A percentile compares a stretch with the other conserved stretches of the same genome.
These are phyloP conservation scores for Russula foetens DNA, from an alignment of 768 basidiomycete genomes.

Conservation along the genomic window DNA sequence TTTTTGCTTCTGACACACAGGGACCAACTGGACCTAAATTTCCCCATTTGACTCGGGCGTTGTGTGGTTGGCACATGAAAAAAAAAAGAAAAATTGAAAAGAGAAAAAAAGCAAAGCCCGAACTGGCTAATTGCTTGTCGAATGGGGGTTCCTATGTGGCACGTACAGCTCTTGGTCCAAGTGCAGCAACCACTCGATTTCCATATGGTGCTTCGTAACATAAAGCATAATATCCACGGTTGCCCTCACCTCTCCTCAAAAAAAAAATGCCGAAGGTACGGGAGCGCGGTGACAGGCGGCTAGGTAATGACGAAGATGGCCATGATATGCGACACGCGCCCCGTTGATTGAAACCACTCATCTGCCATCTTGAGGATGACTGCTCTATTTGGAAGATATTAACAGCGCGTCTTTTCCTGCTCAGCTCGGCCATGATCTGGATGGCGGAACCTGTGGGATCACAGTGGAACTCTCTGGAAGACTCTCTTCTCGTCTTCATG, in stretches of 20 bases:
- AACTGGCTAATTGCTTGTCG: background rate
- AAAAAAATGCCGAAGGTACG: background rate
- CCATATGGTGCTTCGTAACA: too few relatives aligned
- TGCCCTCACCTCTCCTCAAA: background rate
- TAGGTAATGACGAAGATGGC: background rate
- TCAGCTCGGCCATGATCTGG: background rate
- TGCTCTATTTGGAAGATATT: background rate
- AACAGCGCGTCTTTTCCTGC: background rate
- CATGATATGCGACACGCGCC: too few relatives aligned
- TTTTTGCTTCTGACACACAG: background rate
- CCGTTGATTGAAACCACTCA: too few relatives aligned
- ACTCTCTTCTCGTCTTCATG: too few relatives aligned
- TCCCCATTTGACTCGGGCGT: constrained; percentile 14
- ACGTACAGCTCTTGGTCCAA: background rate
- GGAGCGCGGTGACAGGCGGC: background rate
- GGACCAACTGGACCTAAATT: background rate
- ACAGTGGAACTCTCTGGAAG: too few relatives aligned
- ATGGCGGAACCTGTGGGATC: background rate
- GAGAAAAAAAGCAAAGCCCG: background rate
- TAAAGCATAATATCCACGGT: background rate
- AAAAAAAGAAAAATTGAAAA: background rate
- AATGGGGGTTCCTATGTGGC: background rate
- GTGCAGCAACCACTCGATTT: background rate
- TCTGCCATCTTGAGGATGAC: background rate
- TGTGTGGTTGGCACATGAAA: too few relatives aligned